Percentiles rank a stretch among this genome's conserved stretches.
Evolutionary conservation across 2,329 filamentous ascomycete species (phyloP).

Genomic region (Penicillium sp.): DNA sequence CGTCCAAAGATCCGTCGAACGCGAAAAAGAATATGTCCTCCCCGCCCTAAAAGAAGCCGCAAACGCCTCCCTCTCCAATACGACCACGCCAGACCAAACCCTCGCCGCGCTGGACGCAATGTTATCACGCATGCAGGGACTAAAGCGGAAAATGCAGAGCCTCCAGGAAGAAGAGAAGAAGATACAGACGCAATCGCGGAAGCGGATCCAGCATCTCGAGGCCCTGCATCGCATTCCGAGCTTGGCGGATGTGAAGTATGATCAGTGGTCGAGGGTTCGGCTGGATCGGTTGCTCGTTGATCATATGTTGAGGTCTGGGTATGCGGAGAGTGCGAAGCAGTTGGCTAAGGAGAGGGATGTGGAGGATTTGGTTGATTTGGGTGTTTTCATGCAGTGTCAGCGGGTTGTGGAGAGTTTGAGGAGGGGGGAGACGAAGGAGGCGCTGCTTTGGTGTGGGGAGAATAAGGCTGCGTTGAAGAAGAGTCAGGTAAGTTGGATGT

Average conservation of each 20-base stretch:
- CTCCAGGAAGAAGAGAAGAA: constrained; percentile 79
- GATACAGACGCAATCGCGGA: constrained; percentile 74
- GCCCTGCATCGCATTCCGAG: constrained; percentile 79
- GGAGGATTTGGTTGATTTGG: constrained; percentile 80
- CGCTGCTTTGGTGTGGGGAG: constrained; percentile 86
- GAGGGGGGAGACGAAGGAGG: constrained; percentile 73
- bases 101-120: constrained; percentile 82
- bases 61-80: constrained; percentile 67
- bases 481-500: constrained; percentile 69
- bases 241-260: constrained; percentile 90
- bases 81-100: constrained; percentile 69
- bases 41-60: constrained; percentile 56
- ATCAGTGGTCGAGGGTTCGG: constrained; percentile 80
- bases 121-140: constrained; percentile 78
- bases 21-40: constrained; percentile 52
- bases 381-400: constrained; percentile 83
- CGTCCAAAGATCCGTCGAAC: constrained; percentile 56
- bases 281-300: constrained; percentile 89
- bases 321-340: constrained; percentile 73
- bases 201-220: constrained; percentile 78
- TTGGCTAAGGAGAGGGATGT: constrained; percentile 78
- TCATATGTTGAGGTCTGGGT: constrained; percentile 84
- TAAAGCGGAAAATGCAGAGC: constrained; percentile 83
- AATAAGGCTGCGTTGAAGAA: constrained; percentile 92
- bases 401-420: constrained; percentile 75